Evolutionary conservation across 306 rosid species (phyloP), one percentile per base, ranked within the genome.

Genomic region (Lathyrus aphaca): DNA sequence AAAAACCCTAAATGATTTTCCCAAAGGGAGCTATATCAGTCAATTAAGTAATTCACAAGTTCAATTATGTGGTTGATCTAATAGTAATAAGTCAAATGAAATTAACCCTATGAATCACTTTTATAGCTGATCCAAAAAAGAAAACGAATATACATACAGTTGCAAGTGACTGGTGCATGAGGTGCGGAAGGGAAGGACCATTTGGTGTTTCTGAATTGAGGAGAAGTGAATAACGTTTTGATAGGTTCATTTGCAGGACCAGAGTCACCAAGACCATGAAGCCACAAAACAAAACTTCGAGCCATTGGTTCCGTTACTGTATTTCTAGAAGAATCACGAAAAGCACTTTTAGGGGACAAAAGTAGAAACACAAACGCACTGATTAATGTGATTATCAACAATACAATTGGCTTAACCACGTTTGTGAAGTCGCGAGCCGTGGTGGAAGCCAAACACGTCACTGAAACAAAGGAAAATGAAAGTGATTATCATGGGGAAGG

Each of bases 111-210:
- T 32, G 37, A 32, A 32, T 63, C 51, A 63, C 40, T 40, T 40
- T 4, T 11, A 3, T 40, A 2, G 19, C 18, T 40, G 51, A 63
- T 21, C 37, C 23, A 50, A 18, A 2, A 50, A 50, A 25, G 18
- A 16, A 2, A 53, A 25, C 0, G 4, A 25, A 25, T 2, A 25
- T 25, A 25, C 87, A 44, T 79, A 90, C 97, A 29, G 72, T 88
- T 90, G 86, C 98, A 88, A 27, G 98, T 77, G 80, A 94, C 98
- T 1, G 94, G 91, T 67, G 78, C 82, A 21, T 66, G 39, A 49
- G 98, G 97, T 37, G 97, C 96, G 45, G 94, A 85, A 65, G 98
- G 98, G 75, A 94, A 93, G 50, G 85, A 78, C 98, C 97, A 94
- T 48, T 68, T 75, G 37, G 98, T 72, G 85, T 61, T 76, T 56